Base-by-base conservation (phyloP, 2,329 filamentous ascomycete species). In the Huntiella savannae region DNA sequence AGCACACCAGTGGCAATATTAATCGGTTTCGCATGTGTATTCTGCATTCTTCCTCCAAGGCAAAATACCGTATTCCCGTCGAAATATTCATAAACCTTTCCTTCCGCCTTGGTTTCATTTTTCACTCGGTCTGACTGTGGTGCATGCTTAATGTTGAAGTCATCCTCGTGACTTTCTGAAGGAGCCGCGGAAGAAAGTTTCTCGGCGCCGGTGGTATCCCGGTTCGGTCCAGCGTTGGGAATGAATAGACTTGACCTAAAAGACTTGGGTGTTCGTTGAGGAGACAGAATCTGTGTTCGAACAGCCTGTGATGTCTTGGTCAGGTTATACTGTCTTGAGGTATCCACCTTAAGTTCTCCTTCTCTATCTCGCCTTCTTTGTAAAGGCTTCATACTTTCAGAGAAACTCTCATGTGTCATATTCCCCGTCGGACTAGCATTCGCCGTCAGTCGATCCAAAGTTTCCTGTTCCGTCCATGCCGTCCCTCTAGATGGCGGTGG, bases 21-120 rank as follows among this genome's bases (percentile, higher is more conserved):
- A 58, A 98, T 77, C 1, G 91, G 91, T 52, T 79, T 75, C 54
- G 92, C 82, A 54, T 77, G 75, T 33, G 91, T 81, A 60, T 96
- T 95, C 57, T 95, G 84, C 50, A 91, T 69, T 49, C 91, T 74
- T 5, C 91, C 91, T 33, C 83, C 81, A 49, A 83, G 69, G 59
- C 78, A 94, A 58, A 98, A 98, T 17, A 86, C 68, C 0, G 85
- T 94, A 57, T 96, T 98, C 40, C 91, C 91, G 39, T 83, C 75
- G 56, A 95, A 96, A 60, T 94, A 94, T 59, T 96, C 76, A 61
- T 88, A 82, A 55, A 95, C 94, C 53, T 72, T 79, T 44, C 82
- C 77, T 47, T 73, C 57, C 49, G 50, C 33, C 67, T 61, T 1
- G 49, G 22, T 28, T 44, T 48, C 7, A 42, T 61, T 17, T 59